Conservation (phyloP, 2,329 filamentous ascomycete species). For the Monilinia laxa region DNA sequence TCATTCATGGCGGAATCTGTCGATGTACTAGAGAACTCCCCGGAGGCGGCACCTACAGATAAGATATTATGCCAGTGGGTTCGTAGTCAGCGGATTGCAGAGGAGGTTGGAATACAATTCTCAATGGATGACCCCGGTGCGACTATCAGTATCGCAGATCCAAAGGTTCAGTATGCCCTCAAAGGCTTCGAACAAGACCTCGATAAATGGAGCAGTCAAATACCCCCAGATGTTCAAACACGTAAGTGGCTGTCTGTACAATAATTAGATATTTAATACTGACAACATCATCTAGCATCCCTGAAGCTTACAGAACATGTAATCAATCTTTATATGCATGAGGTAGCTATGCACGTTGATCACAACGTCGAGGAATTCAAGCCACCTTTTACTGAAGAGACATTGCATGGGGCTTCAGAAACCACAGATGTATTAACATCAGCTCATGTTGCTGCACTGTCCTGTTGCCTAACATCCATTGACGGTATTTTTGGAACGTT, state of each 20-base stretch:
- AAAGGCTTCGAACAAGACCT: slow-evolving; percentile 56
- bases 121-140: slow-evolving; percentile 48
- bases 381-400: slow-evolving; percentile 40
- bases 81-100: slow-evolving; percentile 50
- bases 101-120: slow-evolving; percentile 56
- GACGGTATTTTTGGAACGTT: slow-evolving; percentile 56
- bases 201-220: slow-evolving; percentile 47
- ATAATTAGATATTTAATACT: background rate
- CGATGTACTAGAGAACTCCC: slow-evolving; percentile 45
- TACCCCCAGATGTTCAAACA: slow-evolving; percentile 42
- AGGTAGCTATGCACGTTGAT: slow-evolving; percentile 58
- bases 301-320: slow-evolving; percentile 53
- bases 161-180: slow-evolving; percentile 54
- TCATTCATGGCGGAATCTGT: slow-evolving; percentile 48
- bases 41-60: slow-evolving; percentile 45
- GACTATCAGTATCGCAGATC: slow-evolving; percentile 52
- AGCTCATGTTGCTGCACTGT: slow-evolving; percentile 53
- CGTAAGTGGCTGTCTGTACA: slow-evolving; percentile 32
- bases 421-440: slow-evolving; percentile 33
- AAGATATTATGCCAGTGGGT: slow-evolving; percentile 45
- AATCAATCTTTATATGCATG: slow-evolving; percentile 58
- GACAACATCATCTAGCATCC: slow-evolving; percentile 42
- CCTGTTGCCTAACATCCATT: slow-evolving; percentile 52
- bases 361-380: slow-evolving; percentile 54
- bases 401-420: slow-evolving; percentile 28